Evolutionary conservation across 768 basidiomycete genomes (phyloP).

Genomic region (Termitomyces titanicus): DNA sequence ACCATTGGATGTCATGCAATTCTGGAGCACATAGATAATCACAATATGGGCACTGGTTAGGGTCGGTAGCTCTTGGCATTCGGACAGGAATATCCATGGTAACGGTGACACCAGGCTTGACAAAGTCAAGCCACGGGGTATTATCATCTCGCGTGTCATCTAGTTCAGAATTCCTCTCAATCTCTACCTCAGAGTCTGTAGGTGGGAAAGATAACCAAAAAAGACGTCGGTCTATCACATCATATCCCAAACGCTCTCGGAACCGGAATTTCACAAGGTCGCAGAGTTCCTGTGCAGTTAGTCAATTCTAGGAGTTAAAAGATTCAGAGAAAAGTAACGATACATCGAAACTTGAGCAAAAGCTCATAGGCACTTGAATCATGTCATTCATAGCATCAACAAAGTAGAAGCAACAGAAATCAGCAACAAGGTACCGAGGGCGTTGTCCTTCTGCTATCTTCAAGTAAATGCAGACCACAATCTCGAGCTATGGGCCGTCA

Average conservation of each 20-base stretch:
- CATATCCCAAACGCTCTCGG: neutral
- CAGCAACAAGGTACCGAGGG: neutral
- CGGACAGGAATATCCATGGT: neutral
- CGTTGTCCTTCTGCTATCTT: neutral
- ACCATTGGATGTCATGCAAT: neutral
- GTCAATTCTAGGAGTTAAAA: too few relatives aligned
- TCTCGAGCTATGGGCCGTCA: neutral
- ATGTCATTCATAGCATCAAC: slow-evolving; percentile 4
- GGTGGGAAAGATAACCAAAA: neutral
- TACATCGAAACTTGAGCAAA: neutral
- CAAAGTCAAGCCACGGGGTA: neutral
- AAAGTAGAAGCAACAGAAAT: neutral
- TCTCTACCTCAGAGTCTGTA: too few relatives aligned
- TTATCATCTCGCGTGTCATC: too few relatives aligned
- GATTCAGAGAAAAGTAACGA: too few relatives aligned
- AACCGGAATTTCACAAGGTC: neutral
- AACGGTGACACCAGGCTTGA: neutral
- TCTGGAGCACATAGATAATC: neutral
- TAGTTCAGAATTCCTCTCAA: too few relatives aligned
- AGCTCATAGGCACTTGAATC: neutral
- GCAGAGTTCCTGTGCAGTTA: neutral
- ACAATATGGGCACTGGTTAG: neutral
- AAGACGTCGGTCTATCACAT: neutral
- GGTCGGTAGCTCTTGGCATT: neutral
- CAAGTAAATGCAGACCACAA: neutral